Evolutionary conservation across 2,329 filamentous ascomycete species (phyloP).

Genomic region (Elsinoe australis): DNA sequence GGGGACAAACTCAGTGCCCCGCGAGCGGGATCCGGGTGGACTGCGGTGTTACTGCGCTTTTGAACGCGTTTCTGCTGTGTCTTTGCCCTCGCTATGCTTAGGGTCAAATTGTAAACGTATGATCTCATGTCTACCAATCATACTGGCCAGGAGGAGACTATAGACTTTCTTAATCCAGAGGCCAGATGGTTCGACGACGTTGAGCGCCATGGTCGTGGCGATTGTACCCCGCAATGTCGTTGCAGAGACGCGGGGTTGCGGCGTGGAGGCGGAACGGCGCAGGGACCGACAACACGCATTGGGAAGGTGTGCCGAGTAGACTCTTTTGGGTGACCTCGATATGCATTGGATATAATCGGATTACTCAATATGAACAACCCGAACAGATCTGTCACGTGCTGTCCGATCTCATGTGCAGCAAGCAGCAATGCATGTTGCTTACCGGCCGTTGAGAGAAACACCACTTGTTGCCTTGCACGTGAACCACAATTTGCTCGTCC

Average conservation of each 20-base stretch:
- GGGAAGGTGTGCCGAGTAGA: slow-evolving; percentile 4
- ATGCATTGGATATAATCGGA: neutral
- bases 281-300: too few relatives aligned
- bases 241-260: slow-evolving; percentile 13
- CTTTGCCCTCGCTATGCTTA: neutral
- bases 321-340: neutral
- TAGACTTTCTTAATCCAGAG: slow-evolving; percentile 1
- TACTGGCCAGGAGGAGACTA: neutral
- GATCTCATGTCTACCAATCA: neutral
- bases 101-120: neutral
- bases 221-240: slow-evolving; percentile 5
- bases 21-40: neutral
- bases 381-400: too few relatives aligned
- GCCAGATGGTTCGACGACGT: slow-evolving; percentile 2
- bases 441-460: too few relatives aligned
- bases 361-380: neutral
- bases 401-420: too few relatives aligned
- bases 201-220: neutral
- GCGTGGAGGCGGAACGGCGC: slow-evolving; percentile 10
- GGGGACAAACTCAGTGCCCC: slow-evolving; percentile 8
- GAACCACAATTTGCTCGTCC: too few relatives aligned
- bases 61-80: too few relatives aligned
- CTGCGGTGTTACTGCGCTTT: neutral
- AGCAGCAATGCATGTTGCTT: too few relatives aligned
- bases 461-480: too few relatives aligned